These are phyloP conservation scores for Dacryopinax primogenitus DNA, from an alignment of 768 basidiomycete species.

Conservation along the genomic window DNA sequence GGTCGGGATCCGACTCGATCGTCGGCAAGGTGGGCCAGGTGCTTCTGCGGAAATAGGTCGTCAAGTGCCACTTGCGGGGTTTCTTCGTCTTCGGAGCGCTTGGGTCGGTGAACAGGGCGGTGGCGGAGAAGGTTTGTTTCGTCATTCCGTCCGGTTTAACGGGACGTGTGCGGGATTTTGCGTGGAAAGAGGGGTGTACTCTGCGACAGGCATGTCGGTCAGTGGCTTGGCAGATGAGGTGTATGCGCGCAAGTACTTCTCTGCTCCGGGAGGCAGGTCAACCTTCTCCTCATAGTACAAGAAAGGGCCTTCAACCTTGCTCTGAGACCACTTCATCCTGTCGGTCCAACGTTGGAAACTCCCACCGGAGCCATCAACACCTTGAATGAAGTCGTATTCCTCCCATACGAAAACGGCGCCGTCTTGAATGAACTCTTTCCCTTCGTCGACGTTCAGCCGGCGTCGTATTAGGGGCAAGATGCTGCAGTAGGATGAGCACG, in stretches of 20 bases:
- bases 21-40: conserved; percentile 1
- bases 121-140: neutral
- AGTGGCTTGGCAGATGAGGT: neutral
- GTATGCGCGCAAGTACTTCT: conserved; percentile 6
- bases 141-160: neutral
- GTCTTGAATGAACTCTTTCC: conserved; percentile 49
- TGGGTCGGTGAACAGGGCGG: neutral
- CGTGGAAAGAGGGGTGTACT: neutral
- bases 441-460: conserved; percentile 51
- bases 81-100: neutral
- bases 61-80: conserved; percentile 1
- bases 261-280: neutral
- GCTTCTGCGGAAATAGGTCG: neutral
- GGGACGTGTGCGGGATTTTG: neutral
- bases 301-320: neutral
- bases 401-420: conserved; percentile 81
- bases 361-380: neutral
- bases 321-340: neutral
- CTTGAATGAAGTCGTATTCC: conserved; percentile 28
- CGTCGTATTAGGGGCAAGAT: conserved; percentile 59
- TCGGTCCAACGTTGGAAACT: conserved; percentile 5
- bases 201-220: neutral
- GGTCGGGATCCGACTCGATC: neutral
- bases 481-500: conserved; percentile 22
- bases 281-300: conserved; percentile 4